Evolutionary conservation across 306 rosid genomes (phyloP), one percentile per base, ranked within the genome.

Genomic region (Cajanus cajan): DNA sequence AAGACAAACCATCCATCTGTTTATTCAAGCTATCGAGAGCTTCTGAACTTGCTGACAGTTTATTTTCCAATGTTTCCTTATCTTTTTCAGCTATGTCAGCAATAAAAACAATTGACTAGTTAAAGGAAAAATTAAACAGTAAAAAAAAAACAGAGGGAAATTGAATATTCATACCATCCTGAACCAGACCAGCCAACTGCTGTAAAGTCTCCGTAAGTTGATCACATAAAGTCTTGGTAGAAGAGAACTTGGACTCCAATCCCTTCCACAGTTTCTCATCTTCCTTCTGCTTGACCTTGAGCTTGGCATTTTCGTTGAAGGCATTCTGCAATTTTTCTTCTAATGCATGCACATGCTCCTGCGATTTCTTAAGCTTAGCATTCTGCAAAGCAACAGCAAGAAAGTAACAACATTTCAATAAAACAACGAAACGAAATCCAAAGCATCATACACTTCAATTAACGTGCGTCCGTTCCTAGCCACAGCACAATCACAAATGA

Each of bases 221-320:
- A 86, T 93, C 96, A 24, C 91, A 86, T 85, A 93, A 66, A 22
- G 94, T 84, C 88, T 92, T 95, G 6, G 97, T 93, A 12, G 99
- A 95, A 34, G 93, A 95, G 78, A 95, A 87, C 73, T 92, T 95
- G 41, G 94, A 91, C 71, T 91, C 98, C 83, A 93, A 74, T 76
- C 97, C 97, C 76, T 85, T 86, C 98, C 99, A 93, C 22, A 91
- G 86, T 86, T 91, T 95, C 81, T 88, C 97, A 73, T 95, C 98
- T 85, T 95, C 98, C 73, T 88, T 91, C 87, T 90, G 98, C 88
- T 90, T 91, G 86, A 95, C 98, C 84, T 87, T 87, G 44, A 92
- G 95, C 82, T 95, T 95, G 8, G 96, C 88, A 36, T 91, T 95
- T 84, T 95, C 98, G 74, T 95, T 95, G 16, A 91, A 86, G 8